Percentiles rank a stretch among this genome's conserved stretches.
These are phyloP conservation scores for Setaria italica DNA, from an alignment of 202 grass and related monocot species.

Conservation along the genomic window DNA sequence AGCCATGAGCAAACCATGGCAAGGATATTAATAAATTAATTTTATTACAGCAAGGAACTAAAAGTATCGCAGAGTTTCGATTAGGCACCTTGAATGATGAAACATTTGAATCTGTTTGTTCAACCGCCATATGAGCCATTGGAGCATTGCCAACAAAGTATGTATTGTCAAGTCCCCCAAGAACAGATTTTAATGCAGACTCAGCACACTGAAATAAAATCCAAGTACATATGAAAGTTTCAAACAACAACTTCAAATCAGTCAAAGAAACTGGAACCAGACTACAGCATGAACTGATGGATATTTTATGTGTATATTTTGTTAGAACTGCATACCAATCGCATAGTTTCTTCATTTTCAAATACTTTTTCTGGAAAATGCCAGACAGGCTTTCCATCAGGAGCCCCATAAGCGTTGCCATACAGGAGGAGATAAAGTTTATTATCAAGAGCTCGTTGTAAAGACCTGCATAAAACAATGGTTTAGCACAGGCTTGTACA, in stretches of 20 bases:
- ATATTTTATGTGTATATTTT: neutral
- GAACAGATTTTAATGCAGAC: constrained; percentile 82
- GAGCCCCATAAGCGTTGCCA: constrained; percentile 65
- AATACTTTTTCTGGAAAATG: constrained; percentile 98
- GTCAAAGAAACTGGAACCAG: constrained; percentile 35
- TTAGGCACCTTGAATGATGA: constrained; percentile 75
- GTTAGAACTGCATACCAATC: constrained; percentile 58
- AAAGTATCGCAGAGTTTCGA: neutral
- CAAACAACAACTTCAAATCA: constrained; percentile 1
- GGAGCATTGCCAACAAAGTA: constrained; percentile 99
- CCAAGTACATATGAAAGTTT: neutral
- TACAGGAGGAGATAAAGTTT: constrained; percentile 96
- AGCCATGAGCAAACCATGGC: constrained; percentile 5
- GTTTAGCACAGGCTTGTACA: constrained; percentile 19
- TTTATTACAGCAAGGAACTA: constrained; percentile 18
- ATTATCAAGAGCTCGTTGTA: constrained; percentile 87
- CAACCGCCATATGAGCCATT: constrained; percentile 88
- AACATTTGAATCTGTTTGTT: constrained; percentile 52
- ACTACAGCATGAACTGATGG: constrained; percentile 15
- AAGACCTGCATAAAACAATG: constrained; percentile 63
- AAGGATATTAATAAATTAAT: neutral
- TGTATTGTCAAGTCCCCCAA: constrained; percentile 79
- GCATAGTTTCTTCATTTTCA: constrained; percentile 89
- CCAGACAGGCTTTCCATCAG: constrained; percentile 80
- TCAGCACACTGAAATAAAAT: constrained; percentile 87